phyloP scores from a whole-genome alignment of 768 basidiomycete species.

The Russula sp. region DNA sequence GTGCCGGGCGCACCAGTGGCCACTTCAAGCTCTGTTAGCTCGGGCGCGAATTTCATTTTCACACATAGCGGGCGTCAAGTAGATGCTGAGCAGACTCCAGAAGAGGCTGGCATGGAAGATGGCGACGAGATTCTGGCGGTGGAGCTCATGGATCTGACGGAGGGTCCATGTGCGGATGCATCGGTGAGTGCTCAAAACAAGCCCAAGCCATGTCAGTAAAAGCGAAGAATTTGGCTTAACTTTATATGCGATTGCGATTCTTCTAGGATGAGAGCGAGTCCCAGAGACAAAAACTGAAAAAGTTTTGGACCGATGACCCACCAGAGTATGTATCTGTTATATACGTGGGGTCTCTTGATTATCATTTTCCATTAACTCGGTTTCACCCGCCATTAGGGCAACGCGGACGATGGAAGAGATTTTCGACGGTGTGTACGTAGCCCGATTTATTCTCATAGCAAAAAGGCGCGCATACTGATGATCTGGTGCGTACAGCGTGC shows the following conservation, averaged over 20 bases:
- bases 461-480: not conserved
- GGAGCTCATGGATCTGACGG: conserved; percentile 87
- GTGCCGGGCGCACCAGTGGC: conserved; percentile 12
- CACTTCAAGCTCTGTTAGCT: conserved; percentile 39
- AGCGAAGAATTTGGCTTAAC: not conserved
- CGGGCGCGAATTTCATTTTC: conserved; percentile 77
- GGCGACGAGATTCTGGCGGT: conserved; percentile 87
- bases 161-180: conserved; percentile 57
- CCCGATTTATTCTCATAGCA: not conserved
- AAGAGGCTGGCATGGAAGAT: conserved; percentile 84
- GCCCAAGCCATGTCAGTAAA: not conserved
- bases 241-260: not conserved
- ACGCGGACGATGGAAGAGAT: conserved; percentile 74
- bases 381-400: conserved; percentile 47
- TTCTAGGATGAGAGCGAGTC: conserved; percentile 54
- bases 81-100: conserved; percentile 80
- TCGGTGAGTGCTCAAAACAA: conserved; percentile 43
- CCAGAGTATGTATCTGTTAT: conserved; percentile 52
- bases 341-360: not conserved
- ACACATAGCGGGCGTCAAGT: conserved; percentile 76
- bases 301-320: conserved; percentile 77
- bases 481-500: conserved; percentile 49
- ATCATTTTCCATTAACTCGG: not conserved
- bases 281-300: conserved; percentile 63
- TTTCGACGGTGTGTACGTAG: conserved; percentile 77